A percentile compares a stretch with the other conserved stretches of the same genome.
Evolutionary conservation across 2,329 filamentous ascomycete species (phyloP).

Genomic region (Aspergillus sclerotialis): DNA sequence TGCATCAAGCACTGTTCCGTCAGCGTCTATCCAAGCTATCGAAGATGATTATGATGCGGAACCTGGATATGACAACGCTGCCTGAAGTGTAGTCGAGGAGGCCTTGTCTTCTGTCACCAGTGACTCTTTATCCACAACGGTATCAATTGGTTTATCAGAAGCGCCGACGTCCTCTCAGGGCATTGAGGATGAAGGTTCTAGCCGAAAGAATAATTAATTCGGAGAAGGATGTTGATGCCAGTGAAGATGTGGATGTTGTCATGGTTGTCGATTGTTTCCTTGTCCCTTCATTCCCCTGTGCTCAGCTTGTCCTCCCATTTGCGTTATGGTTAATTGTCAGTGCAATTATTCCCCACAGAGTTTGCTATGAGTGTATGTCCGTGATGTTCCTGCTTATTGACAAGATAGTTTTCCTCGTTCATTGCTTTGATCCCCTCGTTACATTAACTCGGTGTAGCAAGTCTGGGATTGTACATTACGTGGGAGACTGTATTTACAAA

Average conservation of each 20-base stretch:
- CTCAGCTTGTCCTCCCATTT: too few species aligned
- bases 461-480: background rate
- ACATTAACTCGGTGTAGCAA: too few species aligned
- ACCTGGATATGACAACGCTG: constrained; percentile 46
- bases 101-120: constrained; percentile 51
- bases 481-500: background rate
- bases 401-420: background rate
- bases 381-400: background rate
- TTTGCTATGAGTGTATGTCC: constrained; percentile 19
- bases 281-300: too few species aligned
- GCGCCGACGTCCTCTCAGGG: too few species aligned
- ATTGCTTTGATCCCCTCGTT: too few species aligned
- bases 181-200: too few species aligned
- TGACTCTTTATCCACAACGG: constrained; percentile 49
- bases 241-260: too few species aligned
- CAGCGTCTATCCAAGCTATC: constrained; percentile 43
- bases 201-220: too few species aligned
- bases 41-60: constrained; percentile 51
- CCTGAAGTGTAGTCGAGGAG: constrained; percentile 47
- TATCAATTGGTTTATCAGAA: constrained; percentile 42
- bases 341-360: constrained; percentile 28
- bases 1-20: constrained; percentile 47
- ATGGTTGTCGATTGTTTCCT: too few species aligned
- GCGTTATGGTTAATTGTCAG: constrained; percentile 2
- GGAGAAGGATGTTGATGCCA: too few species aligned